A percentile compares a stretch with the other conserved stretches of the same genome.
These are phyloP conservation scores for Sporothrix pseudoabietina DNA, from an alignment of 2,329 filamentous ascomycete genomes.

Conservation along the genomic window DNA sequence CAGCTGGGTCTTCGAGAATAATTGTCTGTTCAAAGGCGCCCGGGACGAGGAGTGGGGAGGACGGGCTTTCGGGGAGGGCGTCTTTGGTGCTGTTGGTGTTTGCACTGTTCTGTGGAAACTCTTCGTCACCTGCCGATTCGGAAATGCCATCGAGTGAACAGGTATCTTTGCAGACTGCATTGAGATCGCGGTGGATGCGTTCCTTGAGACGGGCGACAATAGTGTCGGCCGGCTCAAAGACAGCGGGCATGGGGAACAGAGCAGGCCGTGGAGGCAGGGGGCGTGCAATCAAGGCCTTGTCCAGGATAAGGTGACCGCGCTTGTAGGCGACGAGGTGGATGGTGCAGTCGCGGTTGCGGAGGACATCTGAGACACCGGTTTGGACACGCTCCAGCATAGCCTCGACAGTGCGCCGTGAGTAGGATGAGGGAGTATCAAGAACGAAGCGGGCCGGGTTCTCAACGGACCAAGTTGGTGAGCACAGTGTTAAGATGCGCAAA, in stretches of 20 bases:
- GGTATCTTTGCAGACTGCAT: constrained; percentile 55
- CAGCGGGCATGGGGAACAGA: constrained; percentile 41
- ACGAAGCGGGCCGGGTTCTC: constrained; percentile 51
- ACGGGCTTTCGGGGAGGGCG: neutral
- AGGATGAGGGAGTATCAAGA: constrained; percentile 47
- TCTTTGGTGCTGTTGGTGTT: neutral
- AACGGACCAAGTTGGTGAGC: constrained; percentile 50
- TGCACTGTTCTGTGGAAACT: neutral
- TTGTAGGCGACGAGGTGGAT: constrained; percentile 54
- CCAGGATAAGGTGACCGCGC: constrained; percentile 56
- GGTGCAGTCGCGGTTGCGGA: constrained; percentile 51
- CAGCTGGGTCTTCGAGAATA: neutral
- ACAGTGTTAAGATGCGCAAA: constrained; percentile 51
- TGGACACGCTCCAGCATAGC: constrained; percentile 56
- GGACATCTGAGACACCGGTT: constrained; percentile 52
- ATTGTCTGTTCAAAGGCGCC: constrained; percentile 7
- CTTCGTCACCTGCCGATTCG: constrained; percentile 33
- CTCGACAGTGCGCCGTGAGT: constrained; percentile 50
- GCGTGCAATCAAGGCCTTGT: constrained; percentile 51
- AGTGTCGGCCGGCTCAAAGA: constrained; percentile 44
- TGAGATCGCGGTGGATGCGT: constrained; percentile 52
- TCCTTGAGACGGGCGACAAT: constrained; percentile 48
- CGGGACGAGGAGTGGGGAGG: neutral
- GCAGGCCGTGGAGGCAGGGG: constrained; percentile 41
- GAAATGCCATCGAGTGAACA: constrained; percentile 48